phyloP scores from a whole-genome alignment of 768 basidiomycete genomes.

The Lepiota subincarnata region DNA sequence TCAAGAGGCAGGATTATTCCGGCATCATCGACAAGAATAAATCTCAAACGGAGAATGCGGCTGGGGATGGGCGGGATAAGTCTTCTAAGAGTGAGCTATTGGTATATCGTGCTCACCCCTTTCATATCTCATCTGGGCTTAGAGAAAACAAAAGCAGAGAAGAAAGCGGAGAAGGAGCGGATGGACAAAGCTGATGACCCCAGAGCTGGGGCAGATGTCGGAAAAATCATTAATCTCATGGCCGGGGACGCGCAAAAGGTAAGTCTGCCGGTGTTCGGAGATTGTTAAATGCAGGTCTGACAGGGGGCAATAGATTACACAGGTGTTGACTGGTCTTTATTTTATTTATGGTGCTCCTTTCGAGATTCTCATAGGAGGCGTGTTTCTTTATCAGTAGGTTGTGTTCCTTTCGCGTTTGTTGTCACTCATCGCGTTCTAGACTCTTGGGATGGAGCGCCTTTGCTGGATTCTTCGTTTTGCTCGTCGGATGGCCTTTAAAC shows the following conservation, averaged over 20 bases:
- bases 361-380: conserved; percentile 67
- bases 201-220: conserved; percentile 77
- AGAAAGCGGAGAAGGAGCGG: conserved; percentile 35
- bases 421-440: conserved; percentile 26
- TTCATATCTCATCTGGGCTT: neutral
- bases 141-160: conserved; percentile 30
- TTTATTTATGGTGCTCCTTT: conserved; percentile 75
- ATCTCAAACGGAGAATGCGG: conserved; percentile 23
- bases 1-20: conserved; percentile 80
- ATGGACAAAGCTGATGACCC: conserved; percentile 46
- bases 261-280: conserved; percentile 7
- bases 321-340: conserved; percentile 53
- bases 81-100: neutral
- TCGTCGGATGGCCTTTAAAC: conserved; percentile 70
- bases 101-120: too few relatives aligned
- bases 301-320: conserved; percentile 35
- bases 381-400: conserved; percentile 74
- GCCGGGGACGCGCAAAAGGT: conserved; percentile 68
- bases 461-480: conserved; percentile 65
- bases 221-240: conserved; percentile 91
- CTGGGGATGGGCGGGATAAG: conserved; percentile 24
- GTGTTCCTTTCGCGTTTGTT: neutral
- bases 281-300: neutral
- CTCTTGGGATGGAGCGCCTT: conserved; percentile 70
- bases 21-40: conserved; percentile 60